phyloP scores from a whole-genome alignment of 192 early-diverging fungal species.

The Chytriomyces confervae region DNA sequence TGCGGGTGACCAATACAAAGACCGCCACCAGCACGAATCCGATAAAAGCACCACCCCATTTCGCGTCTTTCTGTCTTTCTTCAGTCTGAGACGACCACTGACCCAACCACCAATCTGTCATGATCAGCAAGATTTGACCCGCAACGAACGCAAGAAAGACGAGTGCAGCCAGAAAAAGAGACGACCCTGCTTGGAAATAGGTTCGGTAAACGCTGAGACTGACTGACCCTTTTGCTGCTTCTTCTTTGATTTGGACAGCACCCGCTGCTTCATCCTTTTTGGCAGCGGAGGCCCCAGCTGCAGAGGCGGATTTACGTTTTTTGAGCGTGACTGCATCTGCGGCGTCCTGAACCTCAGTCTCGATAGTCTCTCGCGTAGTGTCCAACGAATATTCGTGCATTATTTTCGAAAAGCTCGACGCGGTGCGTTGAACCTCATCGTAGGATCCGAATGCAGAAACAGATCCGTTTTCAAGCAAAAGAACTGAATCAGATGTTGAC shows the following conservation, averaged over 20 bases:
- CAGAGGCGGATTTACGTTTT: too few species aligned
- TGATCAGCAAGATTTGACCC: conserved; percentile 48
- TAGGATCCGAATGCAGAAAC: conserved; percentile 37
- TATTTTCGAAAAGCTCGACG: conserved; percentile 33
- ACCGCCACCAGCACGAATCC: conserved; percentile 52
- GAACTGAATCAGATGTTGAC: conserved; percentile 36
- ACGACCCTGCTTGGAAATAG: conserved; percentile 49
- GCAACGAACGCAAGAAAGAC: conserved; percentile 41
- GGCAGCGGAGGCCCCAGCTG: background rate
- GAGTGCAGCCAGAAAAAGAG: conserved; percentile 14
- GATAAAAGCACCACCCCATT: conserved; percentile 52
- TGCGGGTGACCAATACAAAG: conserved; percentile 53
- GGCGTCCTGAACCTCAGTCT: conserved; percentile 40
- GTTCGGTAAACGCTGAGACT: conserved; percentile 38
- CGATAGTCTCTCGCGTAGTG: conserved; percentile 25
- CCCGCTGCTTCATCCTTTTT: background rate
- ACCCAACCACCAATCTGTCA: conserved; percentile 65
- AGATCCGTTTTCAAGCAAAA: conserved; percentile 49
- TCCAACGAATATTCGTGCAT: conserved; percentile 38
- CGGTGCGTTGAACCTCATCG: conserved; percentile 24
- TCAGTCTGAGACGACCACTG: conserved; percentile 53
- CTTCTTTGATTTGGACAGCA: conserved; percentile 10
- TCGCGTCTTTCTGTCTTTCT: conserved; percentile 45
- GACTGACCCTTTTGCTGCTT: conserved; percentile 42
- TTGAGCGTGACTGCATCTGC: background rate